Evolutionary conservation across 2,329 filamentous ascomycete species (phyloP).

Genomic region (Colletotrichum aenigma): DNA sequence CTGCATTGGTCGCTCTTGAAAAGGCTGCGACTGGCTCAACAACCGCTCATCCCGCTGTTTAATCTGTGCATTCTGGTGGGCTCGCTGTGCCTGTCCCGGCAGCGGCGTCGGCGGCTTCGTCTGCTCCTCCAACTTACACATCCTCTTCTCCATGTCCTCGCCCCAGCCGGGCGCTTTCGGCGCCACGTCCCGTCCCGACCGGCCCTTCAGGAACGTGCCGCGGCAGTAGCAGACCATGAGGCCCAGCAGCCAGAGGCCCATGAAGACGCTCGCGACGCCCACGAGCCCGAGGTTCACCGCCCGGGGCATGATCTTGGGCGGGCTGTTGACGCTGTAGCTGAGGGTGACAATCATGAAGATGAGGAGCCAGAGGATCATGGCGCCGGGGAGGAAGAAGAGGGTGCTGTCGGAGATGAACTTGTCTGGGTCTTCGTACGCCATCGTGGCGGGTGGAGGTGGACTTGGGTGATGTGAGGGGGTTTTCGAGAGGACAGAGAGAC

Average conservation of each 20-base stretch:
- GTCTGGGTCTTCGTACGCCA: not conserved
- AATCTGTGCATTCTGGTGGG: not conserved
- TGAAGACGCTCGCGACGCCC: not conserved
- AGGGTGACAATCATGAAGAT: constrained; percentile 9
- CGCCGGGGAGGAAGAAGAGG: not conserved
- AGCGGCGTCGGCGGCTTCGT: not conserved
- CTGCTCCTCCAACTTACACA: not conserved
- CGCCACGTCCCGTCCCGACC: not conserved
- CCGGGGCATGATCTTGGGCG: not conserved
- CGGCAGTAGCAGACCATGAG: constrained; percentile 3
- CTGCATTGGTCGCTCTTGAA: not conserved
- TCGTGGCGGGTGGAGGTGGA: not conserved
- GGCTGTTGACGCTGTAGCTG: constrained; percentile 1
- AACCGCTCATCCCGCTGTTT: not conserved
- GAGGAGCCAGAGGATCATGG: not conserved
- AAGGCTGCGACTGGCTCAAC: not conserved
- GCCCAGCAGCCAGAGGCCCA: constrained; percentile 3
- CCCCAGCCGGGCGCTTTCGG: not conserved
- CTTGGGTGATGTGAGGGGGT: not conserved
- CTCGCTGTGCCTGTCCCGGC: not conserved
- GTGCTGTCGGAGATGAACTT: constrained; percentile 8
- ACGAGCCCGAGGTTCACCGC: not conserved
- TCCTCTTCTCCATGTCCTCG: not conserved
- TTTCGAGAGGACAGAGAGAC: not conserved
- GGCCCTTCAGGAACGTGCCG: not conserved